phyloP scores from a whole-genome alignment of 306 rosid genomes.

The Vigna nakashimae region DNA sequence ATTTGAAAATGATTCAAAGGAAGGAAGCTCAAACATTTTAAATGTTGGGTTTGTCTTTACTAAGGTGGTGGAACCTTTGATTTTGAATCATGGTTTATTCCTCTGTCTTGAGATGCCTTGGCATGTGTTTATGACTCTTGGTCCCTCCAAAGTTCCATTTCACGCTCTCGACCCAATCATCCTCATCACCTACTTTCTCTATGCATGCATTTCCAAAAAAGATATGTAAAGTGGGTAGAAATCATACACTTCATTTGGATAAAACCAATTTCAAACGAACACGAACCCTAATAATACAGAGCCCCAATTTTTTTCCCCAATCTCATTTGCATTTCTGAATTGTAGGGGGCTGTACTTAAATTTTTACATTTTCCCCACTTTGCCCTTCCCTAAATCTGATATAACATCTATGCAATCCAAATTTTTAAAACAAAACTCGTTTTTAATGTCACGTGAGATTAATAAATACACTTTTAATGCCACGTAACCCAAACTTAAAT shows the following conservation, averaged over 20 bases:
- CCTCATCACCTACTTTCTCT: not conserved
- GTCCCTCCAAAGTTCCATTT: slow-evolving; percentile 45
- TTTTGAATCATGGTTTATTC: slow-evolving; percentile 42
- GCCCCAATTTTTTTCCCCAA: too few species aligned
- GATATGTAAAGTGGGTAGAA: not conserved
- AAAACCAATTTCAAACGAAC: not conserved
- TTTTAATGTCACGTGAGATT: too few species aligned
- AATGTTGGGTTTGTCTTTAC: slow-evolving; percentile 47
- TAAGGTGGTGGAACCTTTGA: slow-evolving; percentile 49
- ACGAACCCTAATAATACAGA: too few species aligned
- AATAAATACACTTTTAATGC: too few species aligned
- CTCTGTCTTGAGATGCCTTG: slow-evolving; percentile 44
- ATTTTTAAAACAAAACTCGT: too few species aligned
- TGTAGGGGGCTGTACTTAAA: too few species aligned
- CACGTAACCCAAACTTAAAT: too few species aligned
- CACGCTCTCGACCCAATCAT: slow-evolving; percentile 36
- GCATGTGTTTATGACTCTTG: slow-evolving; percentile 50
- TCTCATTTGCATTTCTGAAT: too few species aligned
- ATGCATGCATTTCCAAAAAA: not conserved
- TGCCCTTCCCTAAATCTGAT: too few species aligned
- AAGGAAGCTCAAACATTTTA: slow-evolving; percentile 28
- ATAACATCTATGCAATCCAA: too few species aligned
- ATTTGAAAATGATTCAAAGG: slow-evolving; percentile 28
- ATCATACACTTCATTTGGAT: too few species aligned
- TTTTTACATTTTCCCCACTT: too few species aligned